phyloP scores from a whole-genome alignment of 2,329 filamentous ascomycete genomes.

The Sphaceloma murrayae region DNA sequence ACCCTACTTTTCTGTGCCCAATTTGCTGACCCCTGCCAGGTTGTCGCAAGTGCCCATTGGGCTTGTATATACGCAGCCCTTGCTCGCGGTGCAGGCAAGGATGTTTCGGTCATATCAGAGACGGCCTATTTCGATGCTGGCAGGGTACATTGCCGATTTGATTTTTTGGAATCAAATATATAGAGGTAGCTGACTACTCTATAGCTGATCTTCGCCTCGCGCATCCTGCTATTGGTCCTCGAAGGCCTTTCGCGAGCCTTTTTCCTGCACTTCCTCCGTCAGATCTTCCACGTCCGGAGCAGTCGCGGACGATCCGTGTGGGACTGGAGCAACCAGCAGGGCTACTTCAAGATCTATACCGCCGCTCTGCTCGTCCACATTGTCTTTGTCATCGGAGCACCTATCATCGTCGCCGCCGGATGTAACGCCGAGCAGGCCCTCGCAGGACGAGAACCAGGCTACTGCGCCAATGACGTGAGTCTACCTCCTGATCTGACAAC shows the following conservation, averaged over 20 bases:
- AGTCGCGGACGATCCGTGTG: neutral
- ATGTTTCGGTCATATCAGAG: conserved; percentile 7
- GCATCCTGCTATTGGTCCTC: conserved; percentile 6
- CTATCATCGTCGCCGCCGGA: conserved; percentile 1
- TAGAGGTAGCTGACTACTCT: too few relatives aligned
- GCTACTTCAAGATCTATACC: conserved; percentile 9
- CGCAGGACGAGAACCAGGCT: neutral
- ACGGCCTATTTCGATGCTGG: conserved; percentile 3
- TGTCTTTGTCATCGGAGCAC: conserved; percentile 3
- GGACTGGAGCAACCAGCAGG: conserved; percentile 5
- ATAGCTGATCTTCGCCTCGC: conserved; percentile 2
- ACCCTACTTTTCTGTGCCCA: too few relatives aligned
- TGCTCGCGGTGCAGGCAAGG: conserved; percentile 12
- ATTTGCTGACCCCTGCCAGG: conserved; percentile 2
- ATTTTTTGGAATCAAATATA: neutral
- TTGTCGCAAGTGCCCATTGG: conserved; percentile 11
- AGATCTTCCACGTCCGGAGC: conserved; percentile 10
- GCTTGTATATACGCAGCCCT: conserved; percentile 12
- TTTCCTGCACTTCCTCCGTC: conserved; percentile 11
- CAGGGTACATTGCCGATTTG: conserved; percentile 1
- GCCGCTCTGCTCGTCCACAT: conserved; percentile 5
- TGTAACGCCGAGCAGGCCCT: conserved; percentile 1
- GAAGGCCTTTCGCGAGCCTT: conserved; percentile 9
- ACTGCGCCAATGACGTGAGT: conserved; percentile 3
- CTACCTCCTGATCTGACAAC: neutral